Evolutionary conservation across 805 yeast genomes (phyloP), one percentile per base, ranked within the genome.

Genomic region (Candida nanaspora): DNA sequence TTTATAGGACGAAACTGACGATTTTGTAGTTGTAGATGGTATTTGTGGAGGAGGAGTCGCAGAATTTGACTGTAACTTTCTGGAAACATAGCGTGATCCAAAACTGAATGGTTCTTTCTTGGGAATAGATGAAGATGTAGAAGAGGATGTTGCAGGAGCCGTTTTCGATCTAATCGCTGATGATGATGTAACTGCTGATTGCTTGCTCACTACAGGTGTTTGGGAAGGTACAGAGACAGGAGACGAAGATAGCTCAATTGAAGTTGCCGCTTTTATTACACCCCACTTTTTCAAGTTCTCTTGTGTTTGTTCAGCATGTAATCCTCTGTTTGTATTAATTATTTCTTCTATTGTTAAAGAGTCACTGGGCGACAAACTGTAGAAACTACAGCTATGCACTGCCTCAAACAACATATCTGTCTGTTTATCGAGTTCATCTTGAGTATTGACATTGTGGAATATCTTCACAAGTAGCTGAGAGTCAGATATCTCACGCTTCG

Each of bases 41-140:
- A n/a, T n/a, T n/a, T 14, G n/a, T 11, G 6, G 35, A 6, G 5
- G 35, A 11, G 7, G 35, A 8, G 3, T 15, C 19, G 13, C 16
- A 4, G 3, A 22, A 4, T 25, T 21, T 7, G 7, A 7, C 35
- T 30, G 37, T 3, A 33, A 22, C 38, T 57, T 56, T 27, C 66
- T 44, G 15, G 63, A 62, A 3, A 58, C 62, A 44, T 63, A 63
- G 3, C 53, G 46, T 2, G 67, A 61, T 4, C 40, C 25, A 56
- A 47, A 19, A 59, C 47, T 1, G 53, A 20, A 14, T n/a, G 13
- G 13, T 4, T 33, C 26, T 21, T n/a, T 33, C 13, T 33, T 23
- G 14, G 23, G 3, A 29, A 23, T 10, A n/a, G n/a, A n/a, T 23
- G 7, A 10, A 4, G 23, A 8, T 4, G 34, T 18, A 31, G 34